A percentile compares a stretch with the other conserved stretches of the same genome.
These are phyloP conservation scores for Pharus latifolius DNA, from an alignment of 176 grass and related monocot species.

Conservation along the genomic window DNA sequence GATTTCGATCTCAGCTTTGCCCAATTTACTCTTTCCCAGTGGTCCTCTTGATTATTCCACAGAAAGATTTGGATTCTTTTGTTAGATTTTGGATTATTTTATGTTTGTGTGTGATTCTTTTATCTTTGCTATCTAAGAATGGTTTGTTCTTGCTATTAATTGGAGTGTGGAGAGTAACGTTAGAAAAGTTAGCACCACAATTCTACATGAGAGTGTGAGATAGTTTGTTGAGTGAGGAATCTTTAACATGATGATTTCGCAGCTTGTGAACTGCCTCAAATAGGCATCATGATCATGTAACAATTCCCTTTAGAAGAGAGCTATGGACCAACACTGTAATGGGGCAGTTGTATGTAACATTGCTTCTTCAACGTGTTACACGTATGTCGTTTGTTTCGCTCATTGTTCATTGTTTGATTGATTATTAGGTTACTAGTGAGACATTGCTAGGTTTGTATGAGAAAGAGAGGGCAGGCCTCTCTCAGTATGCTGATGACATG, in stretches of 20 bases:
- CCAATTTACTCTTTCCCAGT: not conserved
- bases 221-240: not conserved
- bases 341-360: too few relatives aligned
- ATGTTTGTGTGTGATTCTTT: not conserved
- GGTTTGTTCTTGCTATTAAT: not conserved
- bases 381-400: not conserved
- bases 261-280: too few relatives aligned
- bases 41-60: not conserved
- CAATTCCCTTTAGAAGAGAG: not conserved
- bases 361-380: too few relatives aligned
- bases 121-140: not conserved
- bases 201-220: not conserved
- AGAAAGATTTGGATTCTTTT: not conserved
- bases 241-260: not conserved
- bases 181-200: not conserved
- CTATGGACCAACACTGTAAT: not conserved
- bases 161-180: not conserved
- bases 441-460: conserved; percentile 34
- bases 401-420: not conserved
- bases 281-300: too few relatives aligned
- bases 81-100: not conserved
- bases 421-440: conserved; percentile 38
- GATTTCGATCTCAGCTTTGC: not conserved
- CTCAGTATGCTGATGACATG: conserved; percentile 16
- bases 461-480: conserved; percentile 38